Conservation (phyloP, 2,329 filamentous ascomycete species). For the Colletotrichum kahawae region DNA sequence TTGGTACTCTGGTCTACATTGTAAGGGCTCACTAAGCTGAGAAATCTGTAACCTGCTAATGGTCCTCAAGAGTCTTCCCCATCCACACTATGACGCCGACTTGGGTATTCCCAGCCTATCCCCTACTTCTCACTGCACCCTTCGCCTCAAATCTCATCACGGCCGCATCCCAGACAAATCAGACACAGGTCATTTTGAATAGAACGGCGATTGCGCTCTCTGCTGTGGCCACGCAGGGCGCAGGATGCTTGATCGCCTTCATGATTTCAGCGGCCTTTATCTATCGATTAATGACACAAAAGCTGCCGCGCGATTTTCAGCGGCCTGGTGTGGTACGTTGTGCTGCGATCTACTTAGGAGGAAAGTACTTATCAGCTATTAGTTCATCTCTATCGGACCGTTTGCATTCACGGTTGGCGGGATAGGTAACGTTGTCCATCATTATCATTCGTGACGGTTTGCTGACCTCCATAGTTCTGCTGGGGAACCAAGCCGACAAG, state of each 20-base stretch:
- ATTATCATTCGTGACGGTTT: background rate
- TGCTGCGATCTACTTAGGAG: background rate
- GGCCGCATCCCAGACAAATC: conserved; percentile 35
- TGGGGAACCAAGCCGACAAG: conserved; percentile 46
- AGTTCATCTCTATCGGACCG: conserved; percentile 83
- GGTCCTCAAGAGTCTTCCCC: conserved; percentile 51
- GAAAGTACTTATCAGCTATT: background rate
- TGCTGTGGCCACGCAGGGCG: conserved; percentile 57
- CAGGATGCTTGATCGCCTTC: conserved; percentile 63
- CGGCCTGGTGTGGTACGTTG: conserved; percentile 71
- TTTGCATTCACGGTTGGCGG: conserved; percentile 63
- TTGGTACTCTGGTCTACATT: conserved; percentile 71
- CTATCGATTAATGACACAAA: conserved; percentile 88
- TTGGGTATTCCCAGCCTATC: conserved; percentile 89
- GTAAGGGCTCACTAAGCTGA: conserved; percentile 36
- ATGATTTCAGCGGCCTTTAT: conserved; percentile 88
- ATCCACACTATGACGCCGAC: conserved; percentile 87
- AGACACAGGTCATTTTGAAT: conserved; percentile 36
- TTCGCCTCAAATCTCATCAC: conserved; percentile 67
- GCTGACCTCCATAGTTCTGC: conserved; percentile 36
- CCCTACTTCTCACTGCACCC: conserved; percentile 77
- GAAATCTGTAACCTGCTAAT: background rate
- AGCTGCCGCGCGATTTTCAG: conserved; percentile 76
- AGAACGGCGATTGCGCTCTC: conserved; percentile 52
- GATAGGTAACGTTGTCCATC: conserved; percentile 34